phyloP scores from a whole-genome alignment of 257 asterid species.

The Euphrasia confusa region DNA sequence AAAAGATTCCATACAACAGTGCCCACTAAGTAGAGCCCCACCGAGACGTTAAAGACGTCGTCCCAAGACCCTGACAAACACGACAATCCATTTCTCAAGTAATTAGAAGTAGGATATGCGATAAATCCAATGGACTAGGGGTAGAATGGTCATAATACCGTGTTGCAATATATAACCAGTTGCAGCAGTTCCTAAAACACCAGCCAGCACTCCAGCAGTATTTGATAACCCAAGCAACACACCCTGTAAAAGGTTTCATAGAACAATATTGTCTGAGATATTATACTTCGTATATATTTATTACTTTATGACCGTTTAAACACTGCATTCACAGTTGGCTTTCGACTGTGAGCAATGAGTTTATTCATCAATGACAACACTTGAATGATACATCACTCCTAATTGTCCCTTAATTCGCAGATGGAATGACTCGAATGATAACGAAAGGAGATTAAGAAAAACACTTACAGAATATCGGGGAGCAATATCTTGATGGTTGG shows the following conservation, averaged over 20 bases:
- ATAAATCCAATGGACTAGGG: too few relatives aligned
- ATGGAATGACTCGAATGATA: too few relatives aligned
- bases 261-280: not conserved
- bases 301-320: not conserved
- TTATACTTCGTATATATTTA: too few relatives aligned
- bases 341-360: constrained; percentile 2
- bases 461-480: constrained; percentile 80
- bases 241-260: constrained; percentile 45
- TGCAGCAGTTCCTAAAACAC: constrained; percentile 86
- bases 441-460: constrained; percentile 8
- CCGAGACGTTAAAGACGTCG: constrained; percentile 69
- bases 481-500: constrained; percentile 89
- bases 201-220: constrained; percentile 94
- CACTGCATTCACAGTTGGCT: not conserved
- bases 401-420: not conserved
- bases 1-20: constrained; percentile 80
- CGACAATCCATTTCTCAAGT: not conserved
- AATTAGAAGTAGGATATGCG: too few relatives aligned
- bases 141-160: constrained; percentile 31
- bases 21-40: constrained; percentile 74
- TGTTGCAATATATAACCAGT: constrained; percentile 94
- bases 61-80: constrained; percentile 73
- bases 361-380: constrained; percentile 12
- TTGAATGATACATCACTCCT: not conserved
- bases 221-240: constrained; percentile 84